A percentile compares a stretch with the other conserved stretches of the same genome.
Conservation (phyloP, 2,329 filamentous ascomycete genomes). For the Colletotrichum sp. region DNA sequence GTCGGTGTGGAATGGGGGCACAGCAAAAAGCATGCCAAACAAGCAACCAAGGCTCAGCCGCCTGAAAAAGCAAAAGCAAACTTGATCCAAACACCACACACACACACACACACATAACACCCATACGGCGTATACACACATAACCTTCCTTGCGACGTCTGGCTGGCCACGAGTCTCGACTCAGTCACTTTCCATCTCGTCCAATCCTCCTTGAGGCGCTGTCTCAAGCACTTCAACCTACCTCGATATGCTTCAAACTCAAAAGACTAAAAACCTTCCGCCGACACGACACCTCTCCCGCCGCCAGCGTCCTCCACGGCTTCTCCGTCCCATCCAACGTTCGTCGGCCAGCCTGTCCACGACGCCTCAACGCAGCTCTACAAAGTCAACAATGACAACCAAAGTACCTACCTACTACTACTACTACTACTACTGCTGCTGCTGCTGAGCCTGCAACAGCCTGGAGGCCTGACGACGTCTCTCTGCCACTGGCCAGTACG, state of each 20-base stretch:
- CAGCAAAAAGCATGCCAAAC: background rate
- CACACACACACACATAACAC: background rate
- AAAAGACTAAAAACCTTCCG: background rate
- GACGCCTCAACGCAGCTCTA: background rate
- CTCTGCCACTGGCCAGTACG: background rate
- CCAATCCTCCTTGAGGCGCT: background rate
- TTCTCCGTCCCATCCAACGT: background rate
- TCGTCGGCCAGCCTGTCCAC: background rate
- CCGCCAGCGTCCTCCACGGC: background rate
- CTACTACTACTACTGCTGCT: background rate
- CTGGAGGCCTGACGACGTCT: background rate
- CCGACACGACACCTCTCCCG: background rate
- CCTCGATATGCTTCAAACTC: slow-evolving; percentile 6
- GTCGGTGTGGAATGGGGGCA: background rate
- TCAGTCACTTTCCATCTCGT: background rate
- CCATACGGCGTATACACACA: no score
- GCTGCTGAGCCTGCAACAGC: background rate
- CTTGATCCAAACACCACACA: background rate
- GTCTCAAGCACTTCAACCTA: background rate
- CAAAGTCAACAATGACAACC: background rate
- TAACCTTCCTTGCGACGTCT: background rate
- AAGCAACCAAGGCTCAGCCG: background rate
- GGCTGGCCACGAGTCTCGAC: background rate
- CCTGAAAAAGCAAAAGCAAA: background rate
- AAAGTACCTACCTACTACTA: background rate